phyloP scores from a whole-genome alignment of 2,329 filamentous ascomycete genomes.

The Botrytis pseudocinerea region DNA sequence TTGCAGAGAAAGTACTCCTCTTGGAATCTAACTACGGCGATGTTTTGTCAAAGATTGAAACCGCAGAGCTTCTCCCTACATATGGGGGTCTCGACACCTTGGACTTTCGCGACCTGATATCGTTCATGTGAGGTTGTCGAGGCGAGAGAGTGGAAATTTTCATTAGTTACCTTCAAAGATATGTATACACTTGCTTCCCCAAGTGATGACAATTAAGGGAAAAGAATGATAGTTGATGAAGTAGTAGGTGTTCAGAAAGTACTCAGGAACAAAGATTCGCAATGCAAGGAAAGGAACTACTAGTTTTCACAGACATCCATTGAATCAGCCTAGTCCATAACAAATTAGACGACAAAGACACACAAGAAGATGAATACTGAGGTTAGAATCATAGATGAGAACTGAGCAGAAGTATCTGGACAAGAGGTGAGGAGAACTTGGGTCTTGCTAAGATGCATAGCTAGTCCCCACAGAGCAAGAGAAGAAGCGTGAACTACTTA shows the following conservation, averaged over 20 bases:
- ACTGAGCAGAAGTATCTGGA: background rate
- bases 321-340: background rate
- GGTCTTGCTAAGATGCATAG: background rate
- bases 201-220: rapidly evolving
- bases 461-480: background rate
- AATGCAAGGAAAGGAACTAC: background rate
- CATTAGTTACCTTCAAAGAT: too few species aligned
- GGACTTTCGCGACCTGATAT: too few species aligned
- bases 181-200: too few species aligned
- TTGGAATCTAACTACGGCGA: too few species aligned
- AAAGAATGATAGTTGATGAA: background rate
- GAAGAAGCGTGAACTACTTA: background rate
- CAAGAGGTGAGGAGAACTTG: background rate
- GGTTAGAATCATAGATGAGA: background rate
- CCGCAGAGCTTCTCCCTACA: too few species aligned
- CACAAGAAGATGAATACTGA: background rate
- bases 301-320: background rate
- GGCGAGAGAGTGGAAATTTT: too few species aligned
- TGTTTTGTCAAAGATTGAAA: too few species aligned
- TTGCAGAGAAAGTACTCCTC: too few species aligned
- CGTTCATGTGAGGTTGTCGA: too few species aligned
- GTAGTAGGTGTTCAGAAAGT: background rate
- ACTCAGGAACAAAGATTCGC: background rate
- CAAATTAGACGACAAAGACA: background rate
- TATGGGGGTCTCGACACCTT: too few species aligned